Conservation (phyloP, 1,139 yeast genomes). For the Hansenula lynferdii region DNA sequence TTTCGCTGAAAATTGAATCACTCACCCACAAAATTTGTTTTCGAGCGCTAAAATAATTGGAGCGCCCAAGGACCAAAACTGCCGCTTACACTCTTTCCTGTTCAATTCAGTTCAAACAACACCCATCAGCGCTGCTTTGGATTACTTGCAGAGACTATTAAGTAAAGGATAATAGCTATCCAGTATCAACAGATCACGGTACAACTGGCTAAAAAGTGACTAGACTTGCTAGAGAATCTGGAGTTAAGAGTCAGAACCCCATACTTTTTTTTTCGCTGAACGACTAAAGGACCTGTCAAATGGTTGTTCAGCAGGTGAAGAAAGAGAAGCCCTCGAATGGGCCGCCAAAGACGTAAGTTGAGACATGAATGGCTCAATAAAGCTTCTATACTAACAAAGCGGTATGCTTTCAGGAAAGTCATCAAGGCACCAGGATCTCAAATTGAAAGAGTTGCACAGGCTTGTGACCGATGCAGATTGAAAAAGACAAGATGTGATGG, state of each 20-base stretch:
- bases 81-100: too few species aligned
- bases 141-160: too few species aligned
- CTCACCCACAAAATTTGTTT: too few species aligned
- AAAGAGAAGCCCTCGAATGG: constrained; percentile 4
- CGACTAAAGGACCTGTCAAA: not conserved
- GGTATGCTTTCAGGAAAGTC: constrained; percentile 12
- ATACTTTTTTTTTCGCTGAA: not conserved
- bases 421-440: constrained; percentile 26
- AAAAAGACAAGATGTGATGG: constrained; percentile 79
- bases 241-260: not conserved
- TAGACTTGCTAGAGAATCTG: too few species aligned
- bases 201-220: too few species aligned
- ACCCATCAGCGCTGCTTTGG: too few species aligned
- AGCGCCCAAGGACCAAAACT: too few species aligned
- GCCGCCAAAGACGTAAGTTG: constrained; percentile 3
- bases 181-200: too few species aligned
- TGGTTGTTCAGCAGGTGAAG: constrained; percentile 3
- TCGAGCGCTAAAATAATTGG: too few species aligned
- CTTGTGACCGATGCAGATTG: constrained; percentile 75
- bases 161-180: too few species aligned
- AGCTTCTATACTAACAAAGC: not conserved
- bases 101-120: too few species aligned
- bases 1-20: too few species aligned
- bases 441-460: constrained; percentile 54
- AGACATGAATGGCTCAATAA: not conserved